phyloP scores from a whole-genome alignment of 1,284 basidiomycete genomes.

The Salmacisia buchloeana region DNA sequence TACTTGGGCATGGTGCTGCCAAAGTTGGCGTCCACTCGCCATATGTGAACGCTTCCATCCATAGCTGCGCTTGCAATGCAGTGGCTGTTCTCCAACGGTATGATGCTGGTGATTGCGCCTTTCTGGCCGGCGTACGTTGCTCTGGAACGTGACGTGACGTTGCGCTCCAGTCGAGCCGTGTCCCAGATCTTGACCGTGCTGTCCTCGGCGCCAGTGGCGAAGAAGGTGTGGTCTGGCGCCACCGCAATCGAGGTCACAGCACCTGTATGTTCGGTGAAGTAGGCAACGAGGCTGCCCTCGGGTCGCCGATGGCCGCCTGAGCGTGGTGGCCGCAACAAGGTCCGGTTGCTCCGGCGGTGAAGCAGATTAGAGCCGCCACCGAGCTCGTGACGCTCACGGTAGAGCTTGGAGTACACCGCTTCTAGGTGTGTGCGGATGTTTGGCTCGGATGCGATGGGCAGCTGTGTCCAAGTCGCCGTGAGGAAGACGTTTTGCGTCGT shows the following conservation, averaged over 20 bases:
- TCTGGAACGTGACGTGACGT: slow-evolving; percentile 56
- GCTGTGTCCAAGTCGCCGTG: slow-evolving; percentile 50
- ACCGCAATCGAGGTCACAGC: slow-evolving; percentile 72
- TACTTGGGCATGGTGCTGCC: slow-evolving; percentile 50
- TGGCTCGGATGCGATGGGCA: slow-evolving; percentile 23
- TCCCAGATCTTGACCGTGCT: slow-evolving; percentile 80
- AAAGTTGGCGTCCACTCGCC: slow-evolving; percentile 48
- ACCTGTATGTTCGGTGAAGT: slow-evolving; percentile 53
- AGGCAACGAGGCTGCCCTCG: slow-evolving; percentile 42
- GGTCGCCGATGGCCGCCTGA: slow-evolving; percentile 24
- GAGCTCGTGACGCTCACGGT: slow-evolving; percentile 22
- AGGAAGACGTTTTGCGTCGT: slow-evolving; percentile 93
- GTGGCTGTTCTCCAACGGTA: slow-evolving; percentile 50
- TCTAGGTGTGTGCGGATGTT: slow-evolving; percentile 46
- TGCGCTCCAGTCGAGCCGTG: slow-evolving; percentile 69
- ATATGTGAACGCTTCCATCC: slow-evolving; percentile 52
- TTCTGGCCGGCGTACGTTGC: slow-evolving; percentile 50
- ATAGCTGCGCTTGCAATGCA: slow-evolving; percentile 52
- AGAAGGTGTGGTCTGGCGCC: slow-evolving; percentile 89
- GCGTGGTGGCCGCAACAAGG: not conserved
- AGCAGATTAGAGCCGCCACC: not conserved
- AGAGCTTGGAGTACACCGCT: slow-evolving; percentile 31
- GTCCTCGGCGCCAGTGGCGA: slow-evolving; percentile 81
- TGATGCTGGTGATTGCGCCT: slow-evolving; percentile 47
- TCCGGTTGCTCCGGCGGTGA: not conserved